Base-by-base conservation (phyloP, 2,329 filamentous ascomycete species). In the Hypoxylon sp. region DNA sequence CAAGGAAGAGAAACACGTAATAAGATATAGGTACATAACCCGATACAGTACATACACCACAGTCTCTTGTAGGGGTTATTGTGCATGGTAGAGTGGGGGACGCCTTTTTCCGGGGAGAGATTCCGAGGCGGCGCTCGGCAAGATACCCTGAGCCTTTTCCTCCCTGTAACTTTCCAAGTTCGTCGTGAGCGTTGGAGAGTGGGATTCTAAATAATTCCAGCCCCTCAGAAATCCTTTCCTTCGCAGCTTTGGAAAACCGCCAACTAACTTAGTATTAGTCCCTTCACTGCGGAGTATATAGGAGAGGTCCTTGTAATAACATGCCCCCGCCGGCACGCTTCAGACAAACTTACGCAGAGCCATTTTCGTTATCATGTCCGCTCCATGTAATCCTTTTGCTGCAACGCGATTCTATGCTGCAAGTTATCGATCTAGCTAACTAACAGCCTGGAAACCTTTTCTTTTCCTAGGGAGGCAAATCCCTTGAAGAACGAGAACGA, bases 51-150 rank as follows among this genome's bases (percentile, higher is more conserved):
- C 28, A 36, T 45, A 50, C 48, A 48, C 26, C 48, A 18, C 32
- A 62, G 36, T 36, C 22, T 20, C 22, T 12, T 26, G 40, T 48
- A 52, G 48, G 56, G 49, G 38, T 30, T 30, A 38, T 44, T 55
- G n/a, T n/a, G n/a, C n/a, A 50, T 42, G 54, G 53, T 42, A 49
- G 26, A 68, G 58, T 65, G 61, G 54, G 65, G 54, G 53, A 55
- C 49, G 24, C 24, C 36, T 49, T 61, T 66, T 63, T 61, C 63
- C 66, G 60, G 67, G 67, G 67, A 67, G 61, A 50, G 54, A 53
- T 69, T 64, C 67, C 67, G 67, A 67, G 30, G 61, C 60, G 51
- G 64, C 46, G 54, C 45, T 53, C 45, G 46, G 62, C 55, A 63
- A 52, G 16, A 18, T 55, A 62, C 65, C 63, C 65, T 36, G 53